These are phyloP conservation scores for Candida frijolesensis DNA, from an alignment of 1,139 yeast genomes.

Conservation along the genomic window DNA sequence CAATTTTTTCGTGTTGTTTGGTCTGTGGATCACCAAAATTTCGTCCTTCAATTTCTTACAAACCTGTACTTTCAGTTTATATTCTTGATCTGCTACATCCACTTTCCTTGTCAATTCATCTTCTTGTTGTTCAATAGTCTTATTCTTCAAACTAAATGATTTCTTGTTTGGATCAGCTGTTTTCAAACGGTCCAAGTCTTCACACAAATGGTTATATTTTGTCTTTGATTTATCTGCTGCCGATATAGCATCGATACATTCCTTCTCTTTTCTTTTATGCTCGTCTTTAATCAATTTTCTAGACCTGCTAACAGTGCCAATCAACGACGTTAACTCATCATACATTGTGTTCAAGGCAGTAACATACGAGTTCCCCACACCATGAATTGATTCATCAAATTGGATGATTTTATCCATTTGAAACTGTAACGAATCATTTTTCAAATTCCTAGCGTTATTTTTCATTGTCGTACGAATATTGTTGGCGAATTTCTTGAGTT, in stretches of 20 bases:
- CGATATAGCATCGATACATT: slow-evolving; percentile 75
- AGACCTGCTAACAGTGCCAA: slow-evolving; percentile 66
- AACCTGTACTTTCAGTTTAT: slow-evolving; percentile 70
- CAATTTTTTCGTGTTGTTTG: slow-evolving; percentile 70
- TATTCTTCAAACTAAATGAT: slow-evolving; percentile 74
- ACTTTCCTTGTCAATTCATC: slow-evolving; percentile 85
- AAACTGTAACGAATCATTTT: slow-evolving; percentile 68
- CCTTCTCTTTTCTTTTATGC: slow-evolving; percentile 79
- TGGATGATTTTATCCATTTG: slow-evolving; percentile 71
- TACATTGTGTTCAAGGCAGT: slow-evolving; percentile 82
- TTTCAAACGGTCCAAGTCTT: slow-evolving; percentile 81
- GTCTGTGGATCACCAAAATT: slow-evolving; percentile 72
- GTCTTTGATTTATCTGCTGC: slow-evolving; percentile 87
- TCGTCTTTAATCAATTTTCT: slow-evolving; percentile 82
- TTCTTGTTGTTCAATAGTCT: slow-evolving; percentile 85
- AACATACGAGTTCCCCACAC: slow-evolving; percentile 76
- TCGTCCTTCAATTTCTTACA: slow-evolving; percentile 78
- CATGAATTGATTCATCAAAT: slow-evolving; percentile 74
- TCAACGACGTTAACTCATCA: slow-evolving; percentile 78
- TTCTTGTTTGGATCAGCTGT: slow-evolving; percentile 84
- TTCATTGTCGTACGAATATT: slow-evolving; percentile 57
- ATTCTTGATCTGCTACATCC: slow-evolving; percentile 82
- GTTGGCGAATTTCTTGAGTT: slow-evolving; percentile 65
- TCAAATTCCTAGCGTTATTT: slow-evolving; percentile 45
- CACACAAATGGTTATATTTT: slow-evolving; percentile 79